Percentiles rank a stretch among this genome's conserved stretches.
phyloP scores from a whole-genome alignment of 2,329 filamentous ascomycete species.

The Aspergillus felis region DNA sequence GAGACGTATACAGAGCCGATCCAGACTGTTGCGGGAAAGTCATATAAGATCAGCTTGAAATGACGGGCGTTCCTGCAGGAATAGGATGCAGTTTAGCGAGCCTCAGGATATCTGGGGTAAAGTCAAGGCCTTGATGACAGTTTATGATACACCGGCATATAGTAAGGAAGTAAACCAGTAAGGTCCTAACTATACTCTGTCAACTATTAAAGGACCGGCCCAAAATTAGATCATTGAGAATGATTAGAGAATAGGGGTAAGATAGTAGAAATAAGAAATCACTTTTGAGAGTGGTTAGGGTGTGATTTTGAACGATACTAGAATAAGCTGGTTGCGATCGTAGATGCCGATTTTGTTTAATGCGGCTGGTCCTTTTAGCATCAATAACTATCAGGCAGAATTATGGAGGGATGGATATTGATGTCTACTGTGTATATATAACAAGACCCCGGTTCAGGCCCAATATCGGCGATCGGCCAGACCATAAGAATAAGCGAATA shows the following conservation, averaged over 20 bases:
- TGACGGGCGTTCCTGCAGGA: neutral
- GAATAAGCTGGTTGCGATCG: neutral
- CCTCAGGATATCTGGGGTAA: no score
- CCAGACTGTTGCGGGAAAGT: neutral
- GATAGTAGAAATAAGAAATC: no score
- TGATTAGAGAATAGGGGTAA: no score
- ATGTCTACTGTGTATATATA: neutral
- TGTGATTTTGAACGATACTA: no score
- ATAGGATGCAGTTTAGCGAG: no score
- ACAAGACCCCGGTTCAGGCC: neutral
- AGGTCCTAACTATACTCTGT: neutral
- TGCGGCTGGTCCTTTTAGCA: conserved; percentile 25
- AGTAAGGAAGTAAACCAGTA: no score
- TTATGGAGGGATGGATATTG: neutral
- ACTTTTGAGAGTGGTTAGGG: no score
- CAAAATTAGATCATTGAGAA: no score
- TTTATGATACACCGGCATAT: no score
- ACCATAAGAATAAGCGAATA: neutral
- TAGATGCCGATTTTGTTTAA: conserved; percentile 28
- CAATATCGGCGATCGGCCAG: neutral
- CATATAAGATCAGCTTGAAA: neutral
- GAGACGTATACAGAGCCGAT: neutral
- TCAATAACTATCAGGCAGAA: conserved; percentile 1
- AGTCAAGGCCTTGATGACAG: no score
- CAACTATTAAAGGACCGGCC: no score